These are phyloP conservation scores for Medicago arabica DNA, from an alignment of 306 rosid species.

Conservation along the genomic window DNA sequence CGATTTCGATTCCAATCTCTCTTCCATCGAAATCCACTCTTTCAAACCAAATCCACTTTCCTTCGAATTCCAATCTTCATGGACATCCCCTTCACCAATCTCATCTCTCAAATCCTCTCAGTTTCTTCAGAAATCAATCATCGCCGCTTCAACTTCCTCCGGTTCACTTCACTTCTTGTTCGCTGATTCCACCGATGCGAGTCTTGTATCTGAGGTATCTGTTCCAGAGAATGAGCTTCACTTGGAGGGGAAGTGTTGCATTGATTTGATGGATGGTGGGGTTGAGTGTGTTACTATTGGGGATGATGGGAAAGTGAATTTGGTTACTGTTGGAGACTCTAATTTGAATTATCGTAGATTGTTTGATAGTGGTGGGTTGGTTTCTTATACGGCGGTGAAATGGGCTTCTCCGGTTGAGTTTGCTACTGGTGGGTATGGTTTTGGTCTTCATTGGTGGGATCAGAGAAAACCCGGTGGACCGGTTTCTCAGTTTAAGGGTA, in stretches of 20 bases:
- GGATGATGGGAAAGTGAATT: constrained; percentile 82
- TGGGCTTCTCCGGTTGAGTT: constrained; percentile 95
- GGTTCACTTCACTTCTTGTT: constrained; percentile 77
- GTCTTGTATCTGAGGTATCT: constrained; percentile 59
- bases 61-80: constrained; percentile 56
- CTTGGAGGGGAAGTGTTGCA: constrained; percentile 51
- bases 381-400: constrained; percentile 68
- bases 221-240: constrained; percentile 64
- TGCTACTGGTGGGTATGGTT: constrained; percentile 85
- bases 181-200: constrained; percentile 55
- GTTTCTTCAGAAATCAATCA: constrained; percentile 57
- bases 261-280: constrained; percentile 74
- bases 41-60: constrained; percentile 48
- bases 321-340: constrained; percentile 61
- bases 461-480: constrained; percentile 82
- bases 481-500: constrained; percentile 83
- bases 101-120: constrained; percentile 68
- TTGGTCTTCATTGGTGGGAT: constrained; percentile 96
- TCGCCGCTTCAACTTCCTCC: constrained; percentile 61
- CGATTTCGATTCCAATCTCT: constrained; percentile 62
- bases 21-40: constrained; percentile 66
- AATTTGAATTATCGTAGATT: constrained; percentile 55
- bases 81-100: constrained; percentile 65
- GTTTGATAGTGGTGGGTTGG: constrained; percentile 83
- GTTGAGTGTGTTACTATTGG: constrained; percentile 78